These are phyloP conservation scores for Scedosporium dehoogii DNA, from an alignment of 2,329 filamentous ascomycete species.

Conservation along the genomic window DNA sequence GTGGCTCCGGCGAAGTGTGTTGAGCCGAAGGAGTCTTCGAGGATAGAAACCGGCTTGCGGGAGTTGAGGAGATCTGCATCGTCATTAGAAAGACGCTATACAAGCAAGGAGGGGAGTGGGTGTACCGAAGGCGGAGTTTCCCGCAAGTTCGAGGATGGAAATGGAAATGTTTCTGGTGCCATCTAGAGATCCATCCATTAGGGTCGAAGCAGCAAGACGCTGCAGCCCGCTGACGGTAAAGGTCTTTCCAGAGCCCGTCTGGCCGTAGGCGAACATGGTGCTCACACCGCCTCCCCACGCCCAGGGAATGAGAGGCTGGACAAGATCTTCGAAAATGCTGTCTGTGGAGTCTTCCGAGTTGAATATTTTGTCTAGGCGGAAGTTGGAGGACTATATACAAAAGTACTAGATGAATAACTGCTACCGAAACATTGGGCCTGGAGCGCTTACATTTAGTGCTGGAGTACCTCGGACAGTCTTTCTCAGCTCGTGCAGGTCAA, in stretches of 20 bases:
- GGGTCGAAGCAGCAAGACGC: conserved; percentile 24
- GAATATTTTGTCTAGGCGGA: neutral
- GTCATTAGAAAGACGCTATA: too few species aligned
- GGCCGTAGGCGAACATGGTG: conserved; percentile 39
- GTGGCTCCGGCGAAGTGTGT: conserved; percentile 32
- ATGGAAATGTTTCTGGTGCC: conserved; percentile 22
- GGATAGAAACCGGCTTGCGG: conserved; percentile 29
- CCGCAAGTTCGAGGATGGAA: conserved; percentile 28
- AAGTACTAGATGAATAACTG: too few species aligned
- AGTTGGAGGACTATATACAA: neutral
- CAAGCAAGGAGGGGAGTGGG: too few species aligned
- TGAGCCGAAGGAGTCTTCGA: conserved; percentile 34
- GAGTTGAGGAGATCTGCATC: conserved; percentile 23
- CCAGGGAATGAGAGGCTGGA: conserved; percentile 32
- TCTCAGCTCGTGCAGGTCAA: too few species aligned
- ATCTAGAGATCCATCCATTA: conserved; percentile 18
- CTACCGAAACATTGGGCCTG: too few species aligned
- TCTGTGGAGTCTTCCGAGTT: neutral
- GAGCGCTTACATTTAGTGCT: too few species aligned
- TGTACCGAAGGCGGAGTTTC: conserved; percentile 23
- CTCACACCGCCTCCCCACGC: conserved; percentile 36
- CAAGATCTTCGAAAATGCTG: conserved; percentile 5
- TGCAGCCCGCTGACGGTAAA: conserved; percentile 32
- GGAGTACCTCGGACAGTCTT: too few species aligned
- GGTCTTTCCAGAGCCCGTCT: conserved; percentile 39